These are phyloP conservation scores for Xylaria polymorpha DNA, from an alignment of 2,329 filamentous ascomycete species.

Conservation along the genomic window DNA sequence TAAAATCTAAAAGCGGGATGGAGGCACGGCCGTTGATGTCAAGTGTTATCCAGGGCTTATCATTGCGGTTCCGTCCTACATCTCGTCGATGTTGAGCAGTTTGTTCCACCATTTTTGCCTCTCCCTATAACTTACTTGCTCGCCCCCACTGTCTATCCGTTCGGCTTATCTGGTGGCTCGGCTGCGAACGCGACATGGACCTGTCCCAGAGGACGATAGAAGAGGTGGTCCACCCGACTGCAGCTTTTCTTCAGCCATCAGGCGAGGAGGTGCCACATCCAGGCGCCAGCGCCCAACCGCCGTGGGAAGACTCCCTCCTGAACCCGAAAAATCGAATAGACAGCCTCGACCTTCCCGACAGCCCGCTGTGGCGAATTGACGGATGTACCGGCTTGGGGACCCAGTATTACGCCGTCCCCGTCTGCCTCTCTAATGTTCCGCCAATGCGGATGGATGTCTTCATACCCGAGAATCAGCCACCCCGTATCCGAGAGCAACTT, in stretches of 20 bases:
- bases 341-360: constrained; percentile 59
- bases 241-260: constrained; percentile 56
- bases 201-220: constrained; percentile 64
- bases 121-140: constrained; percentile 17
- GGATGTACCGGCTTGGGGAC: constrained; percentile 68
- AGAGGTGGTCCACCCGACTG: constrained; percentile 69
- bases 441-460: constrained; percentile 70
- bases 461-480: constrained; percentile 62
- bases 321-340: constrained; percentile 72
- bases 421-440: constrained; percentile 59
- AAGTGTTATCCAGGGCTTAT: constrained; percentile 12
- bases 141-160: constrained; percentile 29
- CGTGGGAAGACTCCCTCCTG: constrained; percentile 63
- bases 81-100: constrained; percentile 17
- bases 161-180: constrained; percentile 34
- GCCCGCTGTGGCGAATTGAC: constrained; percentile 68
- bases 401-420: constrained; percentile 67
- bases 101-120: constrained; percentile 20
- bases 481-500: constrained; percentile 58
- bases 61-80: constrained; percentile 21
- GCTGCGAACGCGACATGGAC: constrained; percentile 58
- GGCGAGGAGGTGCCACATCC: constrained; percentile 24
- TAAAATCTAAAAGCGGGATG: constrained; percentile 8
- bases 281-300: constrained; percentile 26
- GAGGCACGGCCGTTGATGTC: constrained; percentile 10